phyloP scores from a whole-genome alignment of 2,329 filamentous ascomycete genomes.

The Spiromastix sp. region DNA sequence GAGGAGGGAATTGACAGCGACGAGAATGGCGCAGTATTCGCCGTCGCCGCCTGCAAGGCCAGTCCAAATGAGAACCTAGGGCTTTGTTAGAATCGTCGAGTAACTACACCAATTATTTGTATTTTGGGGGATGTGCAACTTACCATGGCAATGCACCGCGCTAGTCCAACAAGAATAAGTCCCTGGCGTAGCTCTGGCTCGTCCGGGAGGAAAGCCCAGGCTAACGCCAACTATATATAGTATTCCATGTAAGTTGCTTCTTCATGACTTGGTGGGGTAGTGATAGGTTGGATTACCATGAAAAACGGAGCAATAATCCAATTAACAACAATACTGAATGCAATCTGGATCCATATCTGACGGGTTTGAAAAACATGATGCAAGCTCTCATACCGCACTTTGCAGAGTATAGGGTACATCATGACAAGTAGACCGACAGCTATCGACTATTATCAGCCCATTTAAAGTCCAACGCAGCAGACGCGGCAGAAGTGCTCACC shows the following conservation, averaged over 20 bases:
- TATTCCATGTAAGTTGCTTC: background rate
- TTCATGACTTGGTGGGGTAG: background rate
- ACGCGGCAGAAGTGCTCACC: too few species aligned
- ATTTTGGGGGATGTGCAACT: too few species aligned
- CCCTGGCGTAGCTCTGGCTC: conserved; percentile 46
- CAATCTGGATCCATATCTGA: conserved; percentile 67
- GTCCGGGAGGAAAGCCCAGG: conserved; percentile 45
- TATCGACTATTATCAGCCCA: conserved; percentile 21
- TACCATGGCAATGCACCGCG: conserved; percentile 83
- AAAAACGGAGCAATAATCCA: conserved; percentile 75
- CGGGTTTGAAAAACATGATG: conserved; percentile 53
- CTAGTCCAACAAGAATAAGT: conserved; percentile 72
- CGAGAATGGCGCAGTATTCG: conserved; percentile 75
- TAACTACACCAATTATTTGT: conserved; percentile 3
- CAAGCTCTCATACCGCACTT: conserved; percentile 67
- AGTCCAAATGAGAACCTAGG: conserved; percentile 62
- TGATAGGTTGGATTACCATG: conserved; percentile 48
- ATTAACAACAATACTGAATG: conserved; percentile 65
- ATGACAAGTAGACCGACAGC: conserved; percentile 75
- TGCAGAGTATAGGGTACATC: conserved; percentile 92
- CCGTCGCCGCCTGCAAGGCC: conserved; percentile 63
- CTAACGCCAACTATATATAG: conserved; percentile 34
- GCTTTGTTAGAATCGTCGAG: conserved; percentile 5
- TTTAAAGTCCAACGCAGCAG: too few species aligned
- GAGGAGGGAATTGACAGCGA: conserved; percentile 63